Evolutionary conservation across 225 moss, liverwort and hornwort genomes (phyloP).

Genomic region (Pleurozium schreberi): DNA sequence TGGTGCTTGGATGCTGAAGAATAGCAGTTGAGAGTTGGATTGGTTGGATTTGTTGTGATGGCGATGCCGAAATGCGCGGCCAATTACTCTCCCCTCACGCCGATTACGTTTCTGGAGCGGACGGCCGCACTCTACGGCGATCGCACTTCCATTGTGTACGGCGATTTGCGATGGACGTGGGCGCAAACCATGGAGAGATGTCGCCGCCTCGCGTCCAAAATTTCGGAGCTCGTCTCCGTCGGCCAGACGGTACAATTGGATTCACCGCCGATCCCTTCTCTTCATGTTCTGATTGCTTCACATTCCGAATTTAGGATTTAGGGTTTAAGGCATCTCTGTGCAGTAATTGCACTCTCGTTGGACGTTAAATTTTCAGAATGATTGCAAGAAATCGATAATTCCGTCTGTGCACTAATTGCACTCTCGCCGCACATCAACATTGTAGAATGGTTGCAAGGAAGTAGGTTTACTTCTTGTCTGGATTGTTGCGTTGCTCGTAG

Average conservation of each 20-base stretch:
- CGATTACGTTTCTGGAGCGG: conserved; percentile 55
- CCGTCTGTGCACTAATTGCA: not conserved
- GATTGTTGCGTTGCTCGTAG: not conserved
- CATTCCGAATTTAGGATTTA: not conserved
- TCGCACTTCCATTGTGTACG: conserved; percentile 48
- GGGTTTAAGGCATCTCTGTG: not conserved
- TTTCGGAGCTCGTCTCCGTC: conserved; percentile 21
- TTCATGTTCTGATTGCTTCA: not conserved
- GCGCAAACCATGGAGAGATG: conserved; percentile 61
- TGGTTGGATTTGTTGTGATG: not conserved
- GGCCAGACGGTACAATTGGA: conserved; percentile 23
- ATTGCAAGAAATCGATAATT: not conserved
- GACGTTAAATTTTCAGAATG: not conserved
- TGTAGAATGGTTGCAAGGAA: not conserved
- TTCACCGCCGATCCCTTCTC: not conserved
- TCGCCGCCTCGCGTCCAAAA: conserved; percentile 48
- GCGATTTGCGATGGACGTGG: conserved; percentile 56
- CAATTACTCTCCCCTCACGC: conserved; percentile 48
- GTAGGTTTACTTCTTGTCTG: not conserved
- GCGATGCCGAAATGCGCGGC: conserved; percentile 25
- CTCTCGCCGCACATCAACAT: not conserved
- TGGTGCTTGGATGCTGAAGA: not conserved
- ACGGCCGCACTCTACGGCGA: conserved; percentile 36
- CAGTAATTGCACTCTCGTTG: not conserved
- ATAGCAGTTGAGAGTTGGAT: not conserved